Percentiles rank a stretch among this genome's conserved stretches.
Conservation (phyloP, 805 yeast genomes). For the Yarrowia sp. region DNA sequence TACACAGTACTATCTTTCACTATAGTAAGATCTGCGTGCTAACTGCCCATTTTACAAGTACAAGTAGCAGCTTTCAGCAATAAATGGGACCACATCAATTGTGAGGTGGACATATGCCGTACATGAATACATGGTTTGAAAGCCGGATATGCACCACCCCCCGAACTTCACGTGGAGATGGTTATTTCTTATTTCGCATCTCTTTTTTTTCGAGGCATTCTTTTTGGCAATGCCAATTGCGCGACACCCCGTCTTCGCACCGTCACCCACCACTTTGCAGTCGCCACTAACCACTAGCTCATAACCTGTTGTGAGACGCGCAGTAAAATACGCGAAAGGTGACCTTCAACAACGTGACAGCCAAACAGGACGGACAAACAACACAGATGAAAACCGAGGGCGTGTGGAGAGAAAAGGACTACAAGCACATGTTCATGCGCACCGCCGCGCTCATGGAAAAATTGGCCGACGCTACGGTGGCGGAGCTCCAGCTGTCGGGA, state of each 20-base stretch:
- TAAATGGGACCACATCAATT: neutral
- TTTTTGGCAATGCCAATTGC: too few relatives aligned
- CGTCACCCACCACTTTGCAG: too few relatives aligned
- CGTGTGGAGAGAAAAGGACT: conserved; percentile 10
- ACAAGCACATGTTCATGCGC: conserved; percentile 10
- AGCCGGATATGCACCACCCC: neutral
- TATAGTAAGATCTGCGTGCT: too few relatives aligned
- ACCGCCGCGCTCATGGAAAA: conserved; percentile 19
- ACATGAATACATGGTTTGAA: conserved; percentile 2
- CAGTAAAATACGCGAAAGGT: neutral
- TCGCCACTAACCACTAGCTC: neutral
- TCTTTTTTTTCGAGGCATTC: neutral
- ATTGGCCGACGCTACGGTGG: conserved; percentile 2
- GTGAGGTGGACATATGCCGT: conserved; percentile 1
- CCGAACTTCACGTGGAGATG: neutral
- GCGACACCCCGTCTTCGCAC: too few relatives aligned
- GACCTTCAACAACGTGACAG: neutral
- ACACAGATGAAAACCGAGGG: neutral
- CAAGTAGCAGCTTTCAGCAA: neutral
- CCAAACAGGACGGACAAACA: neutral
- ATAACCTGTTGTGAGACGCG: neutral
- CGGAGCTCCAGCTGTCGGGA: conserved; percentile 1
- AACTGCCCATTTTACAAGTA: neutral
- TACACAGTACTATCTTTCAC: too few relatives aligned
- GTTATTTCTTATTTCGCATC: neutral